Conservation (phyloP, 768 basidiomycete genomes). For the Kwoniella shandongensis region DNA sequence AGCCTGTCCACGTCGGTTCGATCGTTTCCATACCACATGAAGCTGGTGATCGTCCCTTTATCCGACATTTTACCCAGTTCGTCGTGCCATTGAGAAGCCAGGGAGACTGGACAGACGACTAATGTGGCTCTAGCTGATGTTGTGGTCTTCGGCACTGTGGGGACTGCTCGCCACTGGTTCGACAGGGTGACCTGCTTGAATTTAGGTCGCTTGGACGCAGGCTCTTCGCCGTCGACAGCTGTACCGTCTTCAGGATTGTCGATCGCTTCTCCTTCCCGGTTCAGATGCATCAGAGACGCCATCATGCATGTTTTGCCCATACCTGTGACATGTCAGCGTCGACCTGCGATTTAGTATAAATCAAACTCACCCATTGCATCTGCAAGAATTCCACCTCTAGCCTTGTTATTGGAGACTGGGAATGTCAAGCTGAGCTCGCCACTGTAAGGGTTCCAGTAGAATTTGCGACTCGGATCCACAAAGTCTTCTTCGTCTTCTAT, state of each 20-base stretch:
- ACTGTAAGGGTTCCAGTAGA: conserved; percentile 48
- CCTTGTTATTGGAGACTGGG: conserved; percentile 73
- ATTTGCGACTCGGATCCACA: conserved; percentile 35
- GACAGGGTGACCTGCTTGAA: conserved; percentile 52
- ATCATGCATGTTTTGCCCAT: conserved; percentile 64
- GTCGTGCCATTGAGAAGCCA: conserved; percentile 89
- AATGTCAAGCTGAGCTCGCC: conserved; percentile 81
- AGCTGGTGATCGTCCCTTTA: conserved; percentile 64
- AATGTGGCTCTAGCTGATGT: conserved; percentile 70
- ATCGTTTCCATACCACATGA: conserved; percentile 87
- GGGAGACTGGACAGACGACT: conserved; percentile 86
- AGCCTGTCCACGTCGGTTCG: conserved; percentile 66
- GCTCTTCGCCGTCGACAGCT: conserved; percentile 29
- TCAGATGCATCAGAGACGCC: conserved; percentile 81
- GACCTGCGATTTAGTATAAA: not conserved
- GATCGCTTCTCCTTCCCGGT: conserved; percentile 56
- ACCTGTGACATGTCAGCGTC: conserved; percentile 22
- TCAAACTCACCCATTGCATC: conserved; percentile 56
- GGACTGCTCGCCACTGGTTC: conserved; percentile 47
- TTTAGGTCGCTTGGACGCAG: conserved; percentile 42
- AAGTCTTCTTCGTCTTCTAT: conserved; percentile 71
- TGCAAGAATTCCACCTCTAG: conserved; percentile 87
- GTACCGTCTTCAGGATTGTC: conserved; percentile 28
- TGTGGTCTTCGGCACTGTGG: conserved; percentile 59
- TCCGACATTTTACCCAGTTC: conserved; percentile 84